These are phyloP conservation scores for Suillus lakei DNA, from an alignment of 768 basidiomycete species.

Conservation along the genomic window DNA sequence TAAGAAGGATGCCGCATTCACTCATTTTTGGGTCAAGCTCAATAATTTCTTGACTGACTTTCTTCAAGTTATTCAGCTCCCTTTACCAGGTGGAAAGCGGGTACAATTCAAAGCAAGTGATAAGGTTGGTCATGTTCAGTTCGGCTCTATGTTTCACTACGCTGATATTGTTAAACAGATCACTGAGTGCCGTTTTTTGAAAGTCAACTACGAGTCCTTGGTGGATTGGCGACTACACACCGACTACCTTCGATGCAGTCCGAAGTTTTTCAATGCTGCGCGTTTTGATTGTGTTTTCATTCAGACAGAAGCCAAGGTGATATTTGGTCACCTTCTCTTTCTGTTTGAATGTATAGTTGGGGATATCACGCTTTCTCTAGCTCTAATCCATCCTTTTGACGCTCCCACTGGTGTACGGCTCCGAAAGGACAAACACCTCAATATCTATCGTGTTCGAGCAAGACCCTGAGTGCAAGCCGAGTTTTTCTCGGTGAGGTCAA, in stretches of 20 bases:
- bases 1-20: background rate
- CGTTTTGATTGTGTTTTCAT: conserved; percentile 36
- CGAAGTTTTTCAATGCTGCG: conserved; percentile 29
- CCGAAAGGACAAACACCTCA: conserved; percentile 28
- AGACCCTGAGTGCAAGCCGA: conserved; percentile 10
- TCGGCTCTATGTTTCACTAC: background rate
- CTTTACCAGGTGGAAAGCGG: background rate
- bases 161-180: conserved; percentile 18
- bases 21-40: conserved; percentile 6
- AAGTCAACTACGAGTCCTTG: conserved; percentile 31
- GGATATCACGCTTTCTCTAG: background rate
- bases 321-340: conserved; percentile 24
- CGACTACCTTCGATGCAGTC: conserved; percentile 35
- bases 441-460: conserved; percentile 20
- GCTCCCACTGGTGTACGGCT: conserved; percentile 1
- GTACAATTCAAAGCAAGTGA: conserved; percentile 8
- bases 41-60: conserved; percentile 1
- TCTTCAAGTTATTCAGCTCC: background rate
- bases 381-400: conserved; percentile 27
- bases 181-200: conserved; percentile 27
- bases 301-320: conserved; percentile 14
- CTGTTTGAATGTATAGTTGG: conserved; percentile 23
- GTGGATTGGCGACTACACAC: conserved; percentile 33
- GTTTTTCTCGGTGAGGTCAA: conserved; percentile 35
- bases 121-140: background rate